phyloP scores from a whole-genome alignment of 2,329 filamentous ascomycete species.

The Aspergillus texensis region DNA sequence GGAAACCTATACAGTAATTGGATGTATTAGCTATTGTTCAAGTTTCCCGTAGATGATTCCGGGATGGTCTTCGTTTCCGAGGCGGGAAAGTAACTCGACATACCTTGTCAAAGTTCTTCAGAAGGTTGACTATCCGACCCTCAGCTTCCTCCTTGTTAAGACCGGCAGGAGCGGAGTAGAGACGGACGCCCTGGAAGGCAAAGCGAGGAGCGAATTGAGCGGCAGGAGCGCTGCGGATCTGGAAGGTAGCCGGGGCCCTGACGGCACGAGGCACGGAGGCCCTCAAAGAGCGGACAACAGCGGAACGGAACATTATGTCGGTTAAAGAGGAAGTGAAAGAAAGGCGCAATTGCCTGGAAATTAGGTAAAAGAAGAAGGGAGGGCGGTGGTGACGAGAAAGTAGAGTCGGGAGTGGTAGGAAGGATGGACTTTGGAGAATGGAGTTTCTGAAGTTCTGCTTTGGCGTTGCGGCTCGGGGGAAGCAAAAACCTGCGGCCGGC shows the following conservation, averaged over 20 bases:
- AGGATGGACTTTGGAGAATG: slow-evolving; percentile 24
- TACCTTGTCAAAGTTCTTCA: slow-evolving; percentile 98
- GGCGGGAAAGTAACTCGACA: slow-evolving; percentile 29
- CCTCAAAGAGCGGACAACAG: slow-evolving; percentile 76
- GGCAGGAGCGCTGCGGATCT: slow-evolving; percentile 61
- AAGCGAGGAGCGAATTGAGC: slow-evolving; percentile 64
- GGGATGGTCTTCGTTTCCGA: slow-evolving; percentile 4
- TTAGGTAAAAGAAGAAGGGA: slow-evolving; percentile 12
- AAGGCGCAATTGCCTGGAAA: background rate
- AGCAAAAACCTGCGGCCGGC: slow-evolving; percentile 39
- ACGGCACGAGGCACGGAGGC: slow-evolving; percentile 54
- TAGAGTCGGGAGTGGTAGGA: slow-evolving; percentile 9
- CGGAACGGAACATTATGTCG: slow-evolving; percentile 82
- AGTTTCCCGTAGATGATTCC: background rate
- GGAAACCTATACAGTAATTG: slow-evolving; percentile 33
- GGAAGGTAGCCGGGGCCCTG: slow-evolving; percentile 61
- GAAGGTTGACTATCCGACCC: slow-evolving; percentile 85
- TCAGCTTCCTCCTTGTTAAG: slow-evolving; percentile 84
- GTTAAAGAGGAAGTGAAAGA: slow-evolving; percentile 13
- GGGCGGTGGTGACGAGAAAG: slow-evolving; percentile 9
- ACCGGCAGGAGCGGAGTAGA: slow-evolving; percentile 81
- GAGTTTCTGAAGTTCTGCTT: slow-evolving; percentile 21
- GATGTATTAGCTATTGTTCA: slow-evolving; percentile 10
- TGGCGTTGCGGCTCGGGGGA: slow-evolving; percentile 31
- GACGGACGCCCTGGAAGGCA: slow-evolving; percentile 71